Evolutionary conservation across 768 basidiomycete genomes (phyloP), one percentile per base, ranked within the genome.

Genomic region (Cystobasidium onofrii): DNA sequence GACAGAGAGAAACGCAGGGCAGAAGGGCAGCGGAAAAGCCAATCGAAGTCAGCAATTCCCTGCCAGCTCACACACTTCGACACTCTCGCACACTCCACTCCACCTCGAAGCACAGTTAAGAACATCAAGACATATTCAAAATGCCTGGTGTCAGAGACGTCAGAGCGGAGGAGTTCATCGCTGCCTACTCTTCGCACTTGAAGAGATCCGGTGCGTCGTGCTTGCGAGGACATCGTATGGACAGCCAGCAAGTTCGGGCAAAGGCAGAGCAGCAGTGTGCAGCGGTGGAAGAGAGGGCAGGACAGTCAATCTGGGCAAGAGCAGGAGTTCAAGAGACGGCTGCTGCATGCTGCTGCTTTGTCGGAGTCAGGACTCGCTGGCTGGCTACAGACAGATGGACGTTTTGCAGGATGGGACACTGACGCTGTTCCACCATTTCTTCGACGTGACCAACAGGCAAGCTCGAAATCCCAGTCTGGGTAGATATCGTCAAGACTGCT

Each of bases 381-480:
- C 29, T 12, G 44, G n/a, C 25, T 27, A 9, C 9, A 15, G 27
- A 36, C 31, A 7, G 29, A 50, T 50, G 46, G 4, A 50, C 10
- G 41, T 43, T 9, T 41, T 20, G 50, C 39, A 20, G 27, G 23
- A 10, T 52, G 7, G 69, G 20, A 27, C 33, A 15, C 25, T 36
- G 57, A 33, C 25, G 15, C 15, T 39, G 15, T 39, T 15, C 39
- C 39, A 39, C 6, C 39, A 13, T 17, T 70, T 15, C 6, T 25
- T 4, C 15, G 4, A 34, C n/a, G 25, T 34, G 31, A 0, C 41
- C n/a, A n/a, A 70, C 73, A 79, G 96, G 96, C 83, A 98, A 98
- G 86, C 91, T 99, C 80, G 94, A 99, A 85, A 91, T 98, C 75
- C 95, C 95, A 78, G 89, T 88, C 83, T 98, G 95, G 95, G 95